Conservation (phyloP, 768 basidiomycete species). For the Xerocomellus chrysenteron region DNA sequence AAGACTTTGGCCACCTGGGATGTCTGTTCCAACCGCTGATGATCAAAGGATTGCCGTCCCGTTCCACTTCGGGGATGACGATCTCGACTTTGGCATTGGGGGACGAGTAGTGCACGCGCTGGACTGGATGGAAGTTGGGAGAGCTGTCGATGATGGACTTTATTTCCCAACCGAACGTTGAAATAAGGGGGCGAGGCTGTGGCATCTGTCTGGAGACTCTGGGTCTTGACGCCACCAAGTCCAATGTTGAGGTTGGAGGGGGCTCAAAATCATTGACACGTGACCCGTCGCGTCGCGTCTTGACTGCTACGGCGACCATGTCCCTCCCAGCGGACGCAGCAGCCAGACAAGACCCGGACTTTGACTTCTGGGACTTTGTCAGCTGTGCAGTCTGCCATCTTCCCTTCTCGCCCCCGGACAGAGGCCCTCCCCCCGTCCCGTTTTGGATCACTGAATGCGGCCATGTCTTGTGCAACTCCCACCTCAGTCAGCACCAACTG, state of each 20-base stretch:
- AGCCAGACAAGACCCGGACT: slow-evolving; percentile 24
- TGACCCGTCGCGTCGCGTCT: slow-evolving; percentile 22
- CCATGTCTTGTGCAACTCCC: slow-evolving; percentile 81
- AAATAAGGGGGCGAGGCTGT: slow-evolving; percentile 21
- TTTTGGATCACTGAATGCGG: slow-evolving; percentile 92
- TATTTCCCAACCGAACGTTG: slow-evolving; percentile 54
- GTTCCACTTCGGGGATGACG: slow-evolving; percentile 47
- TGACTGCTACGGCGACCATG: neutral
- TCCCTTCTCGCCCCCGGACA: slow-evolving; percentile 55
- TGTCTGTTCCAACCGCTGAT: slow-evolving; percentile 60
- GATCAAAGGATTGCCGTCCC: slow-evolving; percentile 57
- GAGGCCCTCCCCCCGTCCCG: slow-evolving; percentile 56
- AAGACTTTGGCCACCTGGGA: slow-evolving; percentile 49
- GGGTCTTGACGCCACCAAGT: neutral
- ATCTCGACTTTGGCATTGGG: slow-evolving; percentile 28
- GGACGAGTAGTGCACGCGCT: slow-evolving; percentile 35
- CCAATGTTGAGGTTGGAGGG: neutral
- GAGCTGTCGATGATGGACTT: slow-evolving; percentile 38
- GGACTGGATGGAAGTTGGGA: slow-evolving; percentile 43
- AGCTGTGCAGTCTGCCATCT: slow-evolving; percentile 68
- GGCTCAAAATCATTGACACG: slow-evolving; percentile 7
- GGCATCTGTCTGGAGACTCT: neutral
- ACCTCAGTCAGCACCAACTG: slow-evolving; percentile 60
- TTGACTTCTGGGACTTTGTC: slow-evolving; percentile 83
- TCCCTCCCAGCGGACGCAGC: slow-evolving; percentile 10